phyloP scores from a whole-genome alignment of 2,329 filamentous ascomycete genomes.

The Rhexocercosporidium sp. region DNA sequence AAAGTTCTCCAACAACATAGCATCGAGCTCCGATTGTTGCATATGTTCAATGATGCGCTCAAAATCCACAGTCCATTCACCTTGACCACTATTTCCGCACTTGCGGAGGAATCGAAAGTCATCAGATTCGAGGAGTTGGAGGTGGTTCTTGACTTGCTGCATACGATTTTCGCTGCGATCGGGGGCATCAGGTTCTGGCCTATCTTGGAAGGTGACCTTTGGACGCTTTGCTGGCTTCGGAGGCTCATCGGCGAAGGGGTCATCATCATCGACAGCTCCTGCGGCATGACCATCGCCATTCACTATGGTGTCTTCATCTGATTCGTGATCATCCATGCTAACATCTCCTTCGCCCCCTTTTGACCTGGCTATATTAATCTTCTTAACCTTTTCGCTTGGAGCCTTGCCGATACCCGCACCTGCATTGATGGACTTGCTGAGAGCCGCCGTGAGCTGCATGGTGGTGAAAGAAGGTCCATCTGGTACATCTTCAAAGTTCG shows the following conservation, averaged over 20 bases:
- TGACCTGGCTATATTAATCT: conserved; percentile 34
- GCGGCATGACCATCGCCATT: conserved; percentile 18
- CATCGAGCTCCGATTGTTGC: conserved; percentile 79
- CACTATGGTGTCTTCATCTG: conserved; percentile 23
- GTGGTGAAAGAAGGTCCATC: conserved; percentile 53
- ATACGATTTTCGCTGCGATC: conserved; percentile 49
- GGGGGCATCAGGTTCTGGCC: conserved; percentile 26
- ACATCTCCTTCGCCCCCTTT: conserved; percentile 31
- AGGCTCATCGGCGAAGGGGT: conserved; percentile 28
- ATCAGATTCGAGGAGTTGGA: conserved; percentile 74
- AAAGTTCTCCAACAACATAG: conserved; percentile 77
- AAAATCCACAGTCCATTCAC: conserved; percentile 87
- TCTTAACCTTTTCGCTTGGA: conserved; percentile 52
- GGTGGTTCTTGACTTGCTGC: conserved; percentile 71
- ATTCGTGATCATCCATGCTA: conserved; percentile 25
- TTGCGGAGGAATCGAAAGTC: conserved; percentile 71
- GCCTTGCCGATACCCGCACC: conserved; percentile 63
- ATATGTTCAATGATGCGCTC: conserved; percentile 72
- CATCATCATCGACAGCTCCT: conserved; percentile 25
- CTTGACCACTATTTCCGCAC: conserved; percentile 64
- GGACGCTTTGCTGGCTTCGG: conserved; percentile 38
- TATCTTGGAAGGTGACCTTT: conserved; percentile 60
- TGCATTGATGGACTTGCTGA: conserved; percentile 59
- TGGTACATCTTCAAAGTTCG: conserved; percentile 44
- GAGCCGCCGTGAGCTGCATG: conserved; percentile 59